Evolutionary conservation across 2,329 filamentous ascomycete species (phyloP).

Genomic region (Huntiella bhutanensis): DNA sequence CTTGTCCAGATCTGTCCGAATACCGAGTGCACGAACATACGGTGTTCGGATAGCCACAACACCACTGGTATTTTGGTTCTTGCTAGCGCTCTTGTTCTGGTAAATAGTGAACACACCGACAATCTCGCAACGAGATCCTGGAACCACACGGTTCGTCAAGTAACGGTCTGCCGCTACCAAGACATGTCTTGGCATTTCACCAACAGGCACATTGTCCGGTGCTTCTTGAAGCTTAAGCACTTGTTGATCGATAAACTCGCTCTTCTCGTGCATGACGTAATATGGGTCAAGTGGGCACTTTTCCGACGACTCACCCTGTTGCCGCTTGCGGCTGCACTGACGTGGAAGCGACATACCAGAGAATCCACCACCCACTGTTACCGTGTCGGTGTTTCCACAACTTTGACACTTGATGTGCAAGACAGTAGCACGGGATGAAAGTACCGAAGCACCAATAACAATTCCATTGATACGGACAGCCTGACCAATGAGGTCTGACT

Average conservation of each 20-base stretch:
- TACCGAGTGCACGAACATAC: conserved; percentile 81
- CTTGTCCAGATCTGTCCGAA: conserved; percentile 77
- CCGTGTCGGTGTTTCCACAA: conserved; percentile 52
- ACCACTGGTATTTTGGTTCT: conserved; percentile 51
- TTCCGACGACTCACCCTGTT: conserved; percentile 46
- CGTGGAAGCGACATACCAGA: conserved; percentile 70
- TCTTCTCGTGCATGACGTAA: conserved; percentile 87
- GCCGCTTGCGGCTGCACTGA: conserved; percentile 46
- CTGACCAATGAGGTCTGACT: conserved; percentile 78
- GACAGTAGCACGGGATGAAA: conserved; percentile 84
- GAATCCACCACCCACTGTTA: conserved; percentile 70
- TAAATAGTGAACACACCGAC: conserved; percentile 98
- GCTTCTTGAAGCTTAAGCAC: conserved; percentile 96
- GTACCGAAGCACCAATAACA: conserved; percentile 88
- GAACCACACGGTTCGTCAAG: conserved; percentile 85
- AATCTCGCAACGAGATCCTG: conserved; percentile 81
- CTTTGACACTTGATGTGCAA: conserved; percentile 76
- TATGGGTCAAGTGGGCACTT: conserved; percentile 88
- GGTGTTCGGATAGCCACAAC: conserved; percentile 92
- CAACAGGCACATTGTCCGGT: conserved; percentile 90
- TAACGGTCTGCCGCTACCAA: conserved; percentile 93
- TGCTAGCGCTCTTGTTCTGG: conserved; percentile 63
- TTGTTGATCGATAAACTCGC: conserved; percentile 90
- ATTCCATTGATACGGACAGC: conserved; percentile 96
- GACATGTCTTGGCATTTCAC: conserved; percentile 85